Evolutionary conservation across 163 green algal species (phyloP).

Genomic region (Coccomyxa subellipsoidea): DNA sequence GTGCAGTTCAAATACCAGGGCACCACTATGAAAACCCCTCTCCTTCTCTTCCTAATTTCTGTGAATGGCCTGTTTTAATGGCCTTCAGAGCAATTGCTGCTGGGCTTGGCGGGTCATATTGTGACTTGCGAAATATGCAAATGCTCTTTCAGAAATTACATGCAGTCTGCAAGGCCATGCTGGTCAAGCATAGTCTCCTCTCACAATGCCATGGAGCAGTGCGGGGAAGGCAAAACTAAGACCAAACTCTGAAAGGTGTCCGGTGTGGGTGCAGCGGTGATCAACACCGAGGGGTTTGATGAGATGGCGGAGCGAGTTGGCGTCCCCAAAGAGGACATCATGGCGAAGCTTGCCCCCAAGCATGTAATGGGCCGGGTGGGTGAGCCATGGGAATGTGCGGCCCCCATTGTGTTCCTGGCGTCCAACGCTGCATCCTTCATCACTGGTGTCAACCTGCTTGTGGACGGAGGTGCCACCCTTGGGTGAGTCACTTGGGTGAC

Average conservation of each 20-base stretch:
- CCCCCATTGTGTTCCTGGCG: conserved; percentile 3
- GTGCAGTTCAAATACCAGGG: background rate
- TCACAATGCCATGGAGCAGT: too few relatives aligned
- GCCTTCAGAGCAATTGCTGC: background rate
- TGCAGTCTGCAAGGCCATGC: too few relatives aligned
- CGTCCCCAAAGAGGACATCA: background rate
- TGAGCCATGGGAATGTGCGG: background rate
- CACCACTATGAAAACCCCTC: too few relatives aligned
- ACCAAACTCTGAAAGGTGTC: too few relatives aligned
- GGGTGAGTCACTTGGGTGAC: too few relatives aligned
- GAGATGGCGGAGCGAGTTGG: background rate
- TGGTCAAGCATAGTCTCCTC: too few relatives aligned
- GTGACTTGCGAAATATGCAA: background rate
- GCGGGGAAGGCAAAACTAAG: too few relatives aligned
- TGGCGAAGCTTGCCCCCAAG: background rate
- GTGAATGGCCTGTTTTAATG: background rate
- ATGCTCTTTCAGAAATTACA: background rate
- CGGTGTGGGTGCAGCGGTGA: background rate
- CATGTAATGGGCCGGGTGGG: background rate
- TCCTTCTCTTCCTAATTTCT: background rate
- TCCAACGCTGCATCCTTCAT: background rate
- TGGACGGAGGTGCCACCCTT: background rate
- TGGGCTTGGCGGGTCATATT: background rate
- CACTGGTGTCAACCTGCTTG: background rate
- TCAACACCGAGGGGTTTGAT: background rate